Evolutionary conservation across 2,329 filamentous ascomycete species (phyloP), one percentile per base, ranked within the genome.

Genomic region (Alternaria gaisen): DNA sequence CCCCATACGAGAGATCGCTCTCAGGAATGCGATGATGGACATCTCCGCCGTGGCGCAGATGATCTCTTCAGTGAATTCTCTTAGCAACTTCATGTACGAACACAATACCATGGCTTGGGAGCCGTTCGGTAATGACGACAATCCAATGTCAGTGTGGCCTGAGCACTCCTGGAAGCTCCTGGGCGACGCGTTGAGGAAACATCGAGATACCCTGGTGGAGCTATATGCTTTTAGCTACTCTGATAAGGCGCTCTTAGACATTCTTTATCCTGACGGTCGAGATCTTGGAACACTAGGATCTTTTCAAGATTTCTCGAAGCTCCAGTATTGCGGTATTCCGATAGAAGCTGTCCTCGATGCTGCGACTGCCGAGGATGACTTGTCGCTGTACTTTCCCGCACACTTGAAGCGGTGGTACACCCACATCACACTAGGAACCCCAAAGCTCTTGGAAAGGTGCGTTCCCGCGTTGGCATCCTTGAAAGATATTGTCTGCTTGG

Each of bases 51-150:
- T 64, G 5, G 32, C 44, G 3, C 38, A 62, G 26, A 44, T 64
- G 8, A 5, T 66, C 3, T 38, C 30, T 18, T 50, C 61, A 3
- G 43, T 61, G 9, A 61, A 57, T n/a, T 41, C 58, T 24, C 43
- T 64, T 1, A 24, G 38, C n/a, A 42, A 12, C 4, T 50, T 66
- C 42, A 3, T 11, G 5, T 62, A 43, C 34, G 1, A 32, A 1
- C 52, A 36, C 24, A 34, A 14, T 46, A 55, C 34, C 11, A 2
- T 14, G 3, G 8, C 4, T 7, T 64, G 55, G 58, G 52, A 61
- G 12, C 64, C 64, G 1, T 55, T 66, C 6, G 38, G 32, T 2
- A 14, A n/a, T 3, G 44, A 36, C 4, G 9, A 44, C 4, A 50
- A 48, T 22, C 43, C 30, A 20, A 18, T 46, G 9, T 41, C 48